phyloP scores from a whole-genome alignment of 2,329 filamentous ascomycete species.

The Eutypa lata region DNA sequence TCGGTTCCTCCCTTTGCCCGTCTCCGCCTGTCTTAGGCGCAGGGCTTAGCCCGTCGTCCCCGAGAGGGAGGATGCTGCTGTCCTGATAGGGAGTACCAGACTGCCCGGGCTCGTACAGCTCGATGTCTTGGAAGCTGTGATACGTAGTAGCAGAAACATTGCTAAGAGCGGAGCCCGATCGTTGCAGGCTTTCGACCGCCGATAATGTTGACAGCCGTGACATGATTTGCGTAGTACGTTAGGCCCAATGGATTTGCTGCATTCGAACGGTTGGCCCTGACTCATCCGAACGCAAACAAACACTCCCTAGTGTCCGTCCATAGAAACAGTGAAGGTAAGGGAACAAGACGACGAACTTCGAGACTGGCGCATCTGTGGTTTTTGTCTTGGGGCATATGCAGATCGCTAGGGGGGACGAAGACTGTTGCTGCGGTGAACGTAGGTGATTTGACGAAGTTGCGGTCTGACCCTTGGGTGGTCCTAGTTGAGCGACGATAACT shows the following conservation, averaged over 20 bases:
- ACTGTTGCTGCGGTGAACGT: conserved; percentile 1
- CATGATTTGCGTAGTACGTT: conserved; percentile 15
- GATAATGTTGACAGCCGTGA: conserved; percentile 18
- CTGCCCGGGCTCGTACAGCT: conserved; percentile 41
- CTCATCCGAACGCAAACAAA: conserved; percentile 1
- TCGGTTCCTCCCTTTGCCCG: neutral
- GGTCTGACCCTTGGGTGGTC: neutral
- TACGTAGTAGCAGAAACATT: conserved; percentile 48
- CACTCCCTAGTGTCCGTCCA: neutral
- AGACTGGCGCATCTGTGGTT: neutral
- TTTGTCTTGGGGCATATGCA: neutral
- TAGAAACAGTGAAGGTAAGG: neutral
- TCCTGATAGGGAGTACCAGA: conserved; percentile 9
- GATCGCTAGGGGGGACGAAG: neutral
- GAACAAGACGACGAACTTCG: neutral
- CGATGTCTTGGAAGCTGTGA: conserved; percentile 52
- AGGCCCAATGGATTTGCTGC: conserved; percentile 8
- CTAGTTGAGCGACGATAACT: neutral
- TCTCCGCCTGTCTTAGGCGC: conserved; percentile 25
- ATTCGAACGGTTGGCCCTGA: conserved; percentile 1
- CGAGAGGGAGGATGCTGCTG: conserved; percentile 8
- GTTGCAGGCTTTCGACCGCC: conserved; percentile 14
- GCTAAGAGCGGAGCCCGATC: conserved; percentile 36
- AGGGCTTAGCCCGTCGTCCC: conserved; percentile 28
- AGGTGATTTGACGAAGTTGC: conserved; percentile 1